Evolutionary conservation across 495 filamentous ascomycete genomes (phyloP).

Genomic region (Aspergillus taichungensis): DNA sequence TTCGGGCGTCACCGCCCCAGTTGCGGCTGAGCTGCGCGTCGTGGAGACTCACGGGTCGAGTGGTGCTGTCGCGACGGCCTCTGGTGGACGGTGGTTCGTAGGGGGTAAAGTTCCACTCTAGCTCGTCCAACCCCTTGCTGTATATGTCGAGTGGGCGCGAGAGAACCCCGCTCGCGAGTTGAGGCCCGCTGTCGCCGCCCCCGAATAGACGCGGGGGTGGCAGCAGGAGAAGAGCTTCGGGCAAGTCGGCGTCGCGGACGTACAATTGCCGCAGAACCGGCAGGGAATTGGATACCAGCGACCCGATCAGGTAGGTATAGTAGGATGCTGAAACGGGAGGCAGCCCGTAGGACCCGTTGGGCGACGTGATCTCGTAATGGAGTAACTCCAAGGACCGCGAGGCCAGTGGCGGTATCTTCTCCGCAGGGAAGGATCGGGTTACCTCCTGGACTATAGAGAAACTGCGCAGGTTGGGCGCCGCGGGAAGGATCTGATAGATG

Average conservation of each 20-base stretch:
- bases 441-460: slow-evolving; percentile 62
- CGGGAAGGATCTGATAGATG: slow-evolving; percentile 55
- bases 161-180: slow-evolving; percentile 36
- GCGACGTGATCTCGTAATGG: slow-evolving; percentile 71
- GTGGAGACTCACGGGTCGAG: slow-evolving; percentile 48
- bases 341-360: slow-evolving; percentile 43
- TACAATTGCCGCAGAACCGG: slow-evolving; percentile 68
- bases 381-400: slow-evolving; percentile 60
- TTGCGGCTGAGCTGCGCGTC: slow-evolving; percentile 44
- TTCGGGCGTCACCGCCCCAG: slow-evolving; percentile 53
- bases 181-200: slow-evolving; percentile 23
- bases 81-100: slow-evolving; percentile 38
- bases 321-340: slow-evolving; percentile 57
- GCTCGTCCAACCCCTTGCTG: slow-evolving; percentile 74
- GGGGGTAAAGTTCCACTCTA: slow-evolving; percentile 75
- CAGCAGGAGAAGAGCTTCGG: slow-evolving; percentile 61
- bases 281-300: slow-evolving; percentile 64
- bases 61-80: slow-evolving; percentile 28
- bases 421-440: slow-evolving; percentile 52
- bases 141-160: slow-evolving; percentile 67
- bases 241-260: slow-evolving; percentile 74
- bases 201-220: slow-evolving; percentile 43
- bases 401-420: slow-evolving; percentile 50
- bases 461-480: slow-evolving; percentile 50
- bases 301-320: slow-evolving; percentile 78